phyloP scores from a whole-genome alignment of 2,329 filamentous ascomycete genomes.

The Westerdykella sp. region DNA sequence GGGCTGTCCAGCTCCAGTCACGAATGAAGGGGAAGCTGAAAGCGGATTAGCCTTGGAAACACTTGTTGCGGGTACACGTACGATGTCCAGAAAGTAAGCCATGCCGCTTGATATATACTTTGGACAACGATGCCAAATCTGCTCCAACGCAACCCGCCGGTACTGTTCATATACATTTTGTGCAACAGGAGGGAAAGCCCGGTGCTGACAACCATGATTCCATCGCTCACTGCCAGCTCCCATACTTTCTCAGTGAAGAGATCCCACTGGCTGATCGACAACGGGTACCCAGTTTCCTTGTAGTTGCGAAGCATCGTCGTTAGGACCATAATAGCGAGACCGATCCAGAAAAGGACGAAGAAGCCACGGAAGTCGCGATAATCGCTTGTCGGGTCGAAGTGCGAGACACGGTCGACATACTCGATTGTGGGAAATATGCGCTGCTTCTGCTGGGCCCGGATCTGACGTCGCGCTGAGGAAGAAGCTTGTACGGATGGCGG shows the following conservation, averaged over 20 bases:
- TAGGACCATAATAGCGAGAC: constrained; percentile 91
- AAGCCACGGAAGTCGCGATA: constrained; percentile 95
- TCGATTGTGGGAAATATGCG: constrained; percentile 91
- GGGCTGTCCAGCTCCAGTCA: constrained; percentile 93
- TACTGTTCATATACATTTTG: constrained; percentile 54
- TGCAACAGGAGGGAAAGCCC: constrained; percentile 69
- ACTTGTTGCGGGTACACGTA: constrained; percentile 30
- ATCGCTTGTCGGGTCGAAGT: constrained; percentile 89
- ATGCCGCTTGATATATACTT: constrained; percentile 70
- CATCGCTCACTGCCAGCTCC: constrained; percentile 77
- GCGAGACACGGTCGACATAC: constrained; percentile 82
- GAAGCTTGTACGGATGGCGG: constrained; percentile 87
- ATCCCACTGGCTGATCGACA: constrained; percentile 80
- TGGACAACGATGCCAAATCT: constrained; percentile 74
- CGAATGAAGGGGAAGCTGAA: constrained; percentile 69
- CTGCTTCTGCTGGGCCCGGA: constrained; percentile 71
- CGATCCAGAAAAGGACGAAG: constrained; percentile 98
- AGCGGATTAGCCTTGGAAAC: constrained; percentile 2
- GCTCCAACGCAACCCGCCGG: constrained; percentile 61
- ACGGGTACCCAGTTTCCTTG: constrained; percentile 83
- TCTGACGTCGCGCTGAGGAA: constrained; percentile 75
- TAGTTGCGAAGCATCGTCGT: constrained; percentile 90
- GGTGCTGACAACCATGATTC: constrained; percentile 75
- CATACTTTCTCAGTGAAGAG: constrained; percentile 84
- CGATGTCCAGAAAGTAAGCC: constrained; percentile 77